Evolutionary conservation across 192 early-diverging fungal genomes (phyloP).

Genomic region (Backusella macrospora): DNA sequence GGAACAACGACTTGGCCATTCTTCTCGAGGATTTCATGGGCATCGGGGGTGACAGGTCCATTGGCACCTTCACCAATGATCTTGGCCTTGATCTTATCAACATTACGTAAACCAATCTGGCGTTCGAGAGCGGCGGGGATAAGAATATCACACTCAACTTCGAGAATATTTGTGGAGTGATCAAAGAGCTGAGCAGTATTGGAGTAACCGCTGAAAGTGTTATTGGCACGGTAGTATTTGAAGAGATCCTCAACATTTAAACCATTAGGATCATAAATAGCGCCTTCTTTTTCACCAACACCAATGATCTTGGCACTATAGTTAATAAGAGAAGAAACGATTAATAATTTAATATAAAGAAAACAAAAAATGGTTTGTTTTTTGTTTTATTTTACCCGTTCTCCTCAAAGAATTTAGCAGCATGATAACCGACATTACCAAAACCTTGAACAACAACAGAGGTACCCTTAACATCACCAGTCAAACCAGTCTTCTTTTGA

Average conservation of each 20-base stretch:
- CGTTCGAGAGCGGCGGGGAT: conserved; percentile 84
- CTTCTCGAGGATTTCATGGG: conserved; percentile 64
- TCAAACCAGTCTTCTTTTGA: conserved; percentile 67
- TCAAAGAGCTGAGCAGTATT: conserved; percentile 63
- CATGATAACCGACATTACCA: conserved; percentile 85
- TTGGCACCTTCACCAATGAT: conserved; percentile 83
- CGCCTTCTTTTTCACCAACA: conserved; percentile 70
- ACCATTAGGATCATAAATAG: conserved; percentile 66
- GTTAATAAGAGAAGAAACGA: neutral
- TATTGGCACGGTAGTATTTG: conserved; percentile 61
- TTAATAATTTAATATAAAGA: neutral
- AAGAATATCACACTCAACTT: conserved; percentile 80
- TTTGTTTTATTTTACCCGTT: conserved; percentile 50
- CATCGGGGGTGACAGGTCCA: conserved; percentile 76
- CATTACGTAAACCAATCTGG: conserved; percentile 76
- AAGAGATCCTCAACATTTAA: conserved; percentile 69
- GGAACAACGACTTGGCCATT: conserved; percentile 70
- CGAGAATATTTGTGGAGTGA: conserved; percentile 57
- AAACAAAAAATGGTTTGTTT: neutral
- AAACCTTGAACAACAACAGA: conserved; percentile 82
- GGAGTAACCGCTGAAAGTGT: conserved; percentile 69
- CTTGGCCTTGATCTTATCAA: conserved; percentile 75
- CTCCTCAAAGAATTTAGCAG: conserved; percentile 79
- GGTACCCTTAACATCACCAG: conserved; percentile 58
- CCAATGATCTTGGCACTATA: conserved; percentile 72